phyloP scores from a whole-genome alignment of 352 stramenopile species.

The Phytopythium delawarense region DNA sequence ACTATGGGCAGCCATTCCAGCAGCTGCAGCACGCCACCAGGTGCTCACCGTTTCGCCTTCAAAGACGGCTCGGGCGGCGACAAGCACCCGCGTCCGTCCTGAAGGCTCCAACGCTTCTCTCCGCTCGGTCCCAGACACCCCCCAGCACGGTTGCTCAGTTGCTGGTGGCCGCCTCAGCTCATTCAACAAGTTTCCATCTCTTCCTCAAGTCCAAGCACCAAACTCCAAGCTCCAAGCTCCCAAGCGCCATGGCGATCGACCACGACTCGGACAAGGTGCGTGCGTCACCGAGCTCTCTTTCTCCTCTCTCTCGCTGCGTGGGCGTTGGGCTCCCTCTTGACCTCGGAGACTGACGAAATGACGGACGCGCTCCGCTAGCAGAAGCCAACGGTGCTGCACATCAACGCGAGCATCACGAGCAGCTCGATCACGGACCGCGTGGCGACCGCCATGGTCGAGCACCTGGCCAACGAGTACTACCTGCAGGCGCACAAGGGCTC shows the following conservation, averaged over 20 bases:
- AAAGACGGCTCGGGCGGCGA: no score
- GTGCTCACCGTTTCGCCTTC: no score
- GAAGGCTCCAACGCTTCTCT: no score
- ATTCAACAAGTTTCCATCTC: constrained; percentile 6
- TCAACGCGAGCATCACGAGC: constrained; percentile 72
- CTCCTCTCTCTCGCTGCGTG: no score
- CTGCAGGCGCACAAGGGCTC: constrained; percentile 32
- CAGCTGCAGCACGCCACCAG: no score
- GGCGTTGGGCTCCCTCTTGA: no score
- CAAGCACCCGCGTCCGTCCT: no score
- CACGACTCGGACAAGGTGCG: constrained; percentile 9
- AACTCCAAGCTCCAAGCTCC: background rate
- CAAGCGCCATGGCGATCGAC: constrained; percentile 9
- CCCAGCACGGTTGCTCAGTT: no score
- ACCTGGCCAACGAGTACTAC: constrained; percentile 74
- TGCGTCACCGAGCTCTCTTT: background rate
- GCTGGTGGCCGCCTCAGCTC: background rate
- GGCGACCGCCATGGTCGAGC: constrained; percentile 58
- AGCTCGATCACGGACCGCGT: constrained; percentile 69
- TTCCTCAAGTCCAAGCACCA: constrained; percentile 4
- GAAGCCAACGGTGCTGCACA: constrained; percentile 76
- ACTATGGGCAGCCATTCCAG: background rate
- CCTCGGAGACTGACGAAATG: background rate
- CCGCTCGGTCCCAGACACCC: no score
- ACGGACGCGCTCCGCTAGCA: constrained; percentile 4